A percentile compares a stretch with the other conserved stretches of the same genome.
Conservation (phyloP, 164 flowering plant genomes). For the Vitis rupestris region DNA sequence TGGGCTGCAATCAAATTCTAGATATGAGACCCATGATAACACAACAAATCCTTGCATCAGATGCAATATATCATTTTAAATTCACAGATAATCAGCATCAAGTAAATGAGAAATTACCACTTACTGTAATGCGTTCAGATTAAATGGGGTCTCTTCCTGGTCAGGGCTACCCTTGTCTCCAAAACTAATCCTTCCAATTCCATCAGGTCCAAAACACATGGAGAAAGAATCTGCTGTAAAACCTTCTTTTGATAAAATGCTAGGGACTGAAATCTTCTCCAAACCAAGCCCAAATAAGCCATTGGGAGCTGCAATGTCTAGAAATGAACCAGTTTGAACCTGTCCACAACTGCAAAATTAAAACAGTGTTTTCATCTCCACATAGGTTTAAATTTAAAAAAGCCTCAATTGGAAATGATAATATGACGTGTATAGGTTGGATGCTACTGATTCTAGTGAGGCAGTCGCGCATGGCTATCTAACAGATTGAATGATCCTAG, state of each 20-base stretch:
- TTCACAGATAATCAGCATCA: constrained; percentile 6
- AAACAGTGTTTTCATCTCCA: constrained; percentile 7
- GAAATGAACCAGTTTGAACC: constrained; percentile 68
- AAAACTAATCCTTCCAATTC: constrained; percentile 66
- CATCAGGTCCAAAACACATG: constrained; percentile 75
- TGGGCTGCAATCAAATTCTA: constrained; percentile 44
- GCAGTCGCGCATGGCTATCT: neutral
- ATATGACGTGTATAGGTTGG: too few relatives aligned
- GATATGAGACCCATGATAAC: neutral
- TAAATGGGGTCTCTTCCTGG: constrained; percentile 68
- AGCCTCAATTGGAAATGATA: neutral
- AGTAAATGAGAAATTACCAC: constrained; percentile 37
- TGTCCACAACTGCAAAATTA: constrained; percentile 57
- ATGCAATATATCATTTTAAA: neutral
- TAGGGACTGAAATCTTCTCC: constrained; percentile 64
- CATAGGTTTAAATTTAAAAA: neutral
- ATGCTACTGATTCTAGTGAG: too few relatives aligned
- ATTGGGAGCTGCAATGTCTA: constrained; percentile 70
- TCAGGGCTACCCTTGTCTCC: constrained; percentile 71
- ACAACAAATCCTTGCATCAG: neutral
- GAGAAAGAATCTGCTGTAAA: constrained; percentile 60
- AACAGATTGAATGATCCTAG: neutral
- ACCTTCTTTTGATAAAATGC: constrained; percentile 56
- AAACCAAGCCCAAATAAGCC: constrained; percentile 71
- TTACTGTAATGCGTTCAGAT: constrained; percentile 51